Evolutionary conservation across 768 basidiomycete genomes (phyloP), one percentile per base, ranked within the genome.

Genomic region (Pisolithus albus): DNA sequence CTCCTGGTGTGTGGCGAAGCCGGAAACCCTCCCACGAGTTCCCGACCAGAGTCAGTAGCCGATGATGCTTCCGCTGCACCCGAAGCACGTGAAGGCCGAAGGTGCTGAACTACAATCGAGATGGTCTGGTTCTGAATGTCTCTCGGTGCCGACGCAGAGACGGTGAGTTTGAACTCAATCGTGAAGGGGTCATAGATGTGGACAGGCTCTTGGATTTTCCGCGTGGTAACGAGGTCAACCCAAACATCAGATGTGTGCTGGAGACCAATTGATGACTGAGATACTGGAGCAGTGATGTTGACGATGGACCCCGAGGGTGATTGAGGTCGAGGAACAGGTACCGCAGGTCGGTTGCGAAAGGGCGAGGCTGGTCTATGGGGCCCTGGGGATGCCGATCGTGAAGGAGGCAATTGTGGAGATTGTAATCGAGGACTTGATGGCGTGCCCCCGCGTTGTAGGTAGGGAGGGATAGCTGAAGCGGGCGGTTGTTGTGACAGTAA

Each of bases 391-490:
- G 61, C 73, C 9, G 85, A 77, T 16, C 84, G 77, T 32, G 75
- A 75, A 42, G 70, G 69, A 32, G 69, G 67, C 0, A 73, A 69
- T 49, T 80, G 79, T 9, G 84, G 81, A 9, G 85, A 82, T n/a
- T 74, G 78, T 6, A 82, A 76, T 10, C 83, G 74, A 15, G 77
- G 72, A 15, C 79, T 74, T 21, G 63, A 63, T 11, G 71, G 63
- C 0, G 67, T 49, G 1, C 69, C 64, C 9, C 68, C 66, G 19
- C 83, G 80, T 59, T 89, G 88, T n/a, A 92, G 72, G 65, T 92
- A 80, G 7, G 80, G 74, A 0, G 88, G 90, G 19, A 91, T 68
- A 1, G 90, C 88, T n/a, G 87, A 84, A 1, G 74, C 77, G 8
- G 82, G 80, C 46, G 77, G 77, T 10, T 69, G 64, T 34, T 11